Evolutionary conservation across 169 alveolate genomes (phyloP).

Genomic region (Cryptosporidium muris): DNA sequence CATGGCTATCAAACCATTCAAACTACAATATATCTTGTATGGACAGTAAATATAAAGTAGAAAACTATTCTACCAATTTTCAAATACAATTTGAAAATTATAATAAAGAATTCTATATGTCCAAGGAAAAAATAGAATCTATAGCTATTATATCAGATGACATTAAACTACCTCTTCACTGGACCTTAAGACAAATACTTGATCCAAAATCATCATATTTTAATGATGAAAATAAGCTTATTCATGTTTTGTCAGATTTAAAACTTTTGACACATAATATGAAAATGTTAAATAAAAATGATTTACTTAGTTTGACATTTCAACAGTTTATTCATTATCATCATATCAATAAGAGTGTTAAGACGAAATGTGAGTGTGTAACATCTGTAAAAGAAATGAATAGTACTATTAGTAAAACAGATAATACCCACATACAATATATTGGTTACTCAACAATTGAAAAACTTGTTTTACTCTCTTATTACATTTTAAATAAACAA

Average conservation of each 20-base stretch:
- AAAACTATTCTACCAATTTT: too few species aligned
- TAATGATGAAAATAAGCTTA: neutral
- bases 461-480: constrained; percentile 26
- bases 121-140: neutral
- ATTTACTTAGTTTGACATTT: neutral
- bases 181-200: constrained; percentile 31
- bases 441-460: neutral
- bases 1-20: too few species aligned
- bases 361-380: neutral
- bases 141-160: constrained; percentile 29
- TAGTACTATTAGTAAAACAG: neutral
- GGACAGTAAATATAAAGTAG: too few species aligned
- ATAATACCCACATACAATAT: neutral
- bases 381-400: neutral
- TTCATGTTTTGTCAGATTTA: neutral
- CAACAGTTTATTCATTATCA: neutral
- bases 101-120: too few species aligned
- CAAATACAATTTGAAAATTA: too few species aligned
- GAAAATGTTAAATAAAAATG: neutral
- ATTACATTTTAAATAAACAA: constrained; percentile 11
- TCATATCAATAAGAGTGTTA: neutral
- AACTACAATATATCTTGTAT: too few species aligned
- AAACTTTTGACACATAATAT: constrained; percentile 3
- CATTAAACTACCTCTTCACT: neutral
- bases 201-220: constrained; percentile 29